Evolutionary conservation across 148 eudicot species (phyloP), one percentile per base, ranked within the genome.

Genomic region (Drosera capensis): DNA sequence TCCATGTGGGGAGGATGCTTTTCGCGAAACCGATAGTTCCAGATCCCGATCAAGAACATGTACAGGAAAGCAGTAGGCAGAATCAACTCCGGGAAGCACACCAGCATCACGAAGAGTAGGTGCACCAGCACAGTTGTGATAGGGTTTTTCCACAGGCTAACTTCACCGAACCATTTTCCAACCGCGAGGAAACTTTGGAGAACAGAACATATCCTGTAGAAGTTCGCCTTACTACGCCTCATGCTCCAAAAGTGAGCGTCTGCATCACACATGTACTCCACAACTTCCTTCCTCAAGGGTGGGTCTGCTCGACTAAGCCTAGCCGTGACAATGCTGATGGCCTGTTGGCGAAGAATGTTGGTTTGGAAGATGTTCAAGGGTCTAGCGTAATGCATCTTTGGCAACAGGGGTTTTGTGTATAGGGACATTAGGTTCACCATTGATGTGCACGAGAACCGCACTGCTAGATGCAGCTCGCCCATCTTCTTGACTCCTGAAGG

Each of bases 1-100:
- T 78, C 72, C 86, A 78, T 78, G 60, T 78, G 86, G 14, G 80
- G 86, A 39, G 86, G 86, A 49, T 68, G 68, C 67, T 71, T 53
- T 0, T 80, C 70, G 12, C 79, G 70, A 58, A 62, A 71, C 5
- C 80, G 60, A 49, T 59, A 78, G 42, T 78, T 78, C 86, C 86
- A 78, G 1, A 78, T 35, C 14, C 86, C 86, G 17, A 71, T 78
- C 46, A 78, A 35, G 43, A 78, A 78, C 86, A 78, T 71, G 63
- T 74, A 78, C 1, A 78, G 70, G 58, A 78, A 74, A 18, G 60
- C 34, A 3, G 86, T 78, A 0, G 86, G 77, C 19, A 78, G 48
- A 15, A 78, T 78, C 28, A 78, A 57, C 40, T 71, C 80, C 1
- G 86, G 86, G 60, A 71, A 78, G 40, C 65, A 68, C 44, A 71